Conservation (phyloP, 495 filamentous ascomycete species). For the Bathelium albidoporum region DNA sequence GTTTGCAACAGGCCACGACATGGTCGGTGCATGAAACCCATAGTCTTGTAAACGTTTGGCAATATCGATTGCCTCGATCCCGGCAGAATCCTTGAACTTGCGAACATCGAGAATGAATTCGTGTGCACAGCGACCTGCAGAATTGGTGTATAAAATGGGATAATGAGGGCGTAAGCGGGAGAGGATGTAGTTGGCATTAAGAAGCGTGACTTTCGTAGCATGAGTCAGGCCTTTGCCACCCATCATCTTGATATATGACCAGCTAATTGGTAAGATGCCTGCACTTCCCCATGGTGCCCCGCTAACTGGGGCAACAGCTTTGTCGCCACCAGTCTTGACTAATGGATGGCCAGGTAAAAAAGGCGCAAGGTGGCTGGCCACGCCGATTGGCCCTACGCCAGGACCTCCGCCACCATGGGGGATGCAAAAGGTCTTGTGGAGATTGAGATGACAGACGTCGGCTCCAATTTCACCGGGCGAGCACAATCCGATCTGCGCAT, state of each 20-base stretch:
- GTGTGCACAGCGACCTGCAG: constrained; percentile 80
- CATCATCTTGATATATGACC: constrained; percentile 98
- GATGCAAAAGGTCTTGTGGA: constrained; percentile 99
- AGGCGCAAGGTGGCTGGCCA: constrained; percentile 66
- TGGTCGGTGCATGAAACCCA: constrained; percentile 96
- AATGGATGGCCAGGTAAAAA: constrained; percentile 71
- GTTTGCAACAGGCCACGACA: constrained; percentile 94
- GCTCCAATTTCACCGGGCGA: constrained; percentile 95
- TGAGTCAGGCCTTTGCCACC: constrained; percentile 81
- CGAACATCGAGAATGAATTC: constrained; percentile 97
- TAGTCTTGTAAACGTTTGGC: constrained; percentile 98
- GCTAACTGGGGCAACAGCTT: constrained; percentile 61
- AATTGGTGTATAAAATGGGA: constrained; percentile 85
- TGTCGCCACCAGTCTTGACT: constrained; percentile 52
- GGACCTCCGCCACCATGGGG: constrained; percentile 94
- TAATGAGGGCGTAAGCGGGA: constrained; percentile 84
- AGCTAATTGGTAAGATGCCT: constrained; percentile 90
- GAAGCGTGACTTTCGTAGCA: constrained; percentile 84
- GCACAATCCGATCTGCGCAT: constrained; percentile 94
- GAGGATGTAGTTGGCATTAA: constrained; percentile 98
- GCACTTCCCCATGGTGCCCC: constrained; percentile 88
- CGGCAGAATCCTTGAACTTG: constrained; percentile 69
- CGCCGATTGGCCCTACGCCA: constrained; percentile 91
- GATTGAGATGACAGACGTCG: constrained; percentile 94
- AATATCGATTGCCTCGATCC: constrained; percentile 91